Conservation (phyloP, 148 eudicot species). For the Persicaria tinctoria region DNA sequence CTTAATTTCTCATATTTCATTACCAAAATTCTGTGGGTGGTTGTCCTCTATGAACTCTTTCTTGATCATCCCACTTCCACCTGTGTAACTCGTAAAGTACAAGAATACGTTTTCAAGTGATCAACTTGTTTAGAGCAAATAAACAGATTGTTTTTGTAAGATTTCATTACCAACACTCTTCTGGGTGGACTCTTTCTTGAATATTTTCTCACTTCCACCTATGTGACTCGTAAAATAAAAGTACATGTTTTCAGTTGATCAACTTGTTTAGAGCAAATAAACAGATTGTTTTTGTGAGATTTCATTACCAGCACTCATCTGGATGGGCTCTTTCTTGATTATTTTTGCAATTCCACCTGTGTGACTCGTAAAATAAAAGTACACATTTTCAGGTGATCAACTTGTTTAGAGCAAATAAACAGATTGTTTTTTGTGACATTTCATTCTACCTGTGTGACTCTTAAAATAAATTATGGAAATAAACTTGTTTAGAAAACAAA, state of each 20-base stretch:
- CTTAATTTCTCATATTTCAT: conserved; percentile 4
- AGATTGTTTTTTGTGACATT: neutral
- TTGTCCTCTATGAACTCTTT: neutral
- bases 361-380: neutral
- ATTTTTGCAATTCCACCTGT: neutral
- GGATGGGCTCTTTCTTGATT: neutral
- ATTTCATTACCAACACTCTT: neutral
- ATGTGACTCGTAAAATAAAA: neutral
- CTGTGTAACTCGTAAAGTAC: neutral
- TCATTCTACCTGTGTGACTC: neutral
- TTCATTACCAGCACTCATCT: neutral
- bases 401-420: conserved; percentile 2
- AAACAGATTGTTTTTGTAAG: neutral
- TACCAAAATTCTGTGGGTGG: neutral
- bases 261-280: neutral
- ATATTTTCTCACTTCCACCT: neutral
- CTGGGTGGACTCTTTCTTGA: neutral
- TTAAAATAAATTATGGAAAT: neutral
- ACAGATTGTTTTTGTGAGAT: neutral
- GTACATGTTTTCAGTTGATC: neutral
- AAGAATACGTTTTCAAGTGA: neutral
- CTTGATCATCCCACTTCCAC: neutral
- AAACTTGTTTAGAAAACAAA: neutral
- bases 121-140: neutral
- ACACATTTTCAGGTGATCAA: neutral